phyloP scores from a whole-genome alignment of 2,329 filamentous ascomycete genomes.

The Calonectria crousiana region DNA sequence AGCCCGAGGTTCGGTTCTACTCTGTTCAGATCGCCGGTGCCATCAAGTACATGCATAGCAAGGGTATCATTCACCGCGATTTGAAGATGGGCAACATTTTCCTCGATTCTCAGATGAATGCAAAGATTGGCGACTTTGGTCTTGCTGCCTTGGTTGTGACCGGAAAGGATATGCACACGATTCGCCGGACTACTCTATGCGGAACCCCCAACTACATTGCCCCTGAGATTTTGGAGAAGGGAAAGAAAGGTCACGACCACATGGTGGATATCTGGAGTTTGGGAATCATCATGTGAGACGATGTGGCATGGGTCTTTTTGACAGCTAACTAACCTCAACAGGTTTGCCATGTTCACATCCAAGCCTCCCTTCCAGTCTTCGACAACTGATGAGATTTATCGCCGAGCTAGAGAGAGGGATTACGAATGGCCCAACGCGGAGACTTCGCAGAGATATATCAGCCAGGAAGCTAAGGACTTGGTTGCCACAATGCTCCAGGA shows the following conservation, averaged over 20 bases:
- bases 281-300: conserved; percentile 91
- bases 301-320: background rate
- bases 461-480: conserved; percentile 80
- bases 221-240: conserved; percentile 94
- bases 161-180: conserved; percentile 87
- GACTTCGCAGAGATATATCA: conserved; percentile 77
- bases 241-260: conserved; percentile 94
- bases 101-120: conserved; percentile 93
- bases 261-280: conserved; percentile 99
- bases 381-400: conserved; percentile 88
- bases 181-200: conserved; percentile 90
- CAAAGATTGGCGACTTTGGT: conserved; percentile 98
- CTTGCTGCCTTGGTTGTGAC: conserved; percentile 92
- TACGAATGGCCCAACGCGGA: conserved; percentile 83
- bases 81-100: conserved; percentile 99
- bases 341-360: conserved; percentile 96
- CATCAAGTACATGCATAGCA: conserved; percentile 96
- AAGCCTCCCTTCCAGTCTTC: conserved; percentile 96
- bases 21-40: conserved; percentile 95
- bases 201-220: conserved; percentile 99
- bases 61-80: conserved; percentile 96
- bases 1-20: conserved; percentile 94
- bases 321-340: conserved; percentile 48
- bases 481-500: conserved; percentile 82
- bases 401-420: conserved; percentile 75